Base-by-base conservation (phyloP, 805 yeast species). In the Spathaspora sp. region DNA sequence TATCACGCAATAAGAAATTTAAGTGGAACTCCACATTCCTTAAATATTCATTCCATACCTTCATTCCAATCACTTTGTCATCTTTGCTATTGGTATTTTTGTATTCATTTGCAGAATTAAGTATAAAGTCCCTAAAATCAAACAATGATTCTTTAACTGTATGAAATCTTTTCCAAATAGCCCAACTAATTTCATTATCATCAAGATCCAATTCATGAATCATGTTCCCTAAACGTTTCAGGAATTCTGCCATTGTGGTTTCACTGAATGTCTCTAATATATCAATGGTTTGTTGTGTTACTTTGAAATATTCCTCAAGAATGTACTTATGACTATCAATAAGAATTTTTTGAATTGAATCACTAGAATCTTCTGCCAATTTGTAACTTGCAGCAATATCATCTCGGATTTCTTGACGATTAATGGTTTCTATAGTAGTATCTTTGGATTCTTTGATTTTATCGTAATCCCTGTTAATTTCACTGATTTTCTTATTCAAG, bases 191-290 rank as follows among this genome's bases (percentile, higher is more conserved):
- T 42, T 63, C 68, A 39, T 58, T 55, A 11, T 56, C 55, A 11
- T 56, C 56, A 26, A 31, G 20, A 17, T 58, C 58, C 17, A 64
- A 51, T 3, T 49, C 52, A n/a, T 48, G 48, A 19, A 58, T 49
- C 50, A 69, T 56, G 18, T 71, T 69, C 48, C 83, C 77, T 61
- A 87, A 75, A 52, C 81, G 78, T 49, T 79, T 78, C 7, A 87
- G 79, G 68, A 85, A 86, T 57, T 86, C 89, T 57, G 70, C 76
- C 50, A 86, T 75, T 28, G 87, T 76, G 6, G 82, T 78, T 50
- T 86, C 91, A 5, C 86, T 83, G 73, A 87, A 87, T 54, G 87
- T 87, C 64, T 87, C 92, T 62, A 84, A 78, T 0, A 85, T 77
- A 55, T 87, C 92, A 49, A 86, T 75, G 38, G 85, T 77, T 28